Percentiles rank a stretch among this genome's conserved stretches.
phyloP scores from a whole-genome alignment of 331 rosid genomes.

The Prunus yedoensis region DNA sequence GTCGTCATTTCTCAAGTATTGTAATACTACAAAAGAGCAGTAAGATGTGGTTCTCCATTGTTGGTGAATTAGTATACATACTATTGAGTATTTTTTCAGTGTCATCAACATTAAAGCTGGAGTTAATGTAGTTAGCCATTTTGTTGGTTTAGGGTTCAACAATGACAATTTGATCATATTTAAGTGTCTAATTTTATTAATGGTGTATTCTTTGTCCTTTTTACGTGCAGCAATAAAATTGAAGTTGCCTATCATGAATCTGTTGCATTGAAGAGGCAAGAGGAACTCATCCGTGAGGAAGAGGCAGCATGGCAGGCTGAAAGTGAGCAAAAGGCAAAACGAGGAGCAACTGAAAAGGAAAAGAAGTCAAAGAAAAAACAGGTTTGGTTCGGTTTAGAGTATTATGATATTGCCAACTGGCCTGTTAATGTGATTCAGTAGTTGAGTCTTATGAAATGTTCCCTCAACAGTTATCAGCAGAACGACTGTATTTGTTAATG shows the following conservation, averaged over 20 bases:
- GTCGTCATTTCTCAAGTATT: background rate
- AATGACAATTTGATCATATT: background rate
- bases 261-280: slow-evolving; percentile 97
- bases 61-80: background rate
- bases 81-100: background rate
- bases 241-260: slow-evolving; percentile 99
- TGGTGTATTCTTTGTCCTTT: slow-evolving; percentile 26
- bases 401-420: background rate
- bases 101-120: background rate
- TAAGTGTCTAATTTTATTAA: slow-evolving; percentile 4
- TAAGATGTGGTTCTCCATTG: slow-evolving; percentile 1
- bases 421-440: background rate
- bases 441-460: background rate
- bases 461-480: background rate
- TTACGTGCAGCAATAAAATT: slow-evolving; percentile 78
- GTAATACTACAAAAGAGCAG: background rate
- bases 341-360: slow-evolving; percentile 76
- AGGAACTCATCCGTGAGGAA: slow-evolving; percentile 99
- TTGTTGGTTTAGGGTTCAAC: background rate
- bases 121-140: background rate
- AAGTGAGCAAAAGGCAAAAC: slow-evolving; percentile 80
- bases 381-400: slow-evolving; percentile 38
- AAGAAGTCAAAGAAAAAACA: slow-evolving; percentile 91
- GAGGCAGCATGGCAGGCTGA: slow-evolving; percentile 98
- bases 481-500: background rate